A percentile compares a stretch with the other conserved stretches of the same genome.
phyloP scores from a whole-genome alignment of 2,329 filamentous ascomycete genomes.

The Claviceps pusilla region DNA sequence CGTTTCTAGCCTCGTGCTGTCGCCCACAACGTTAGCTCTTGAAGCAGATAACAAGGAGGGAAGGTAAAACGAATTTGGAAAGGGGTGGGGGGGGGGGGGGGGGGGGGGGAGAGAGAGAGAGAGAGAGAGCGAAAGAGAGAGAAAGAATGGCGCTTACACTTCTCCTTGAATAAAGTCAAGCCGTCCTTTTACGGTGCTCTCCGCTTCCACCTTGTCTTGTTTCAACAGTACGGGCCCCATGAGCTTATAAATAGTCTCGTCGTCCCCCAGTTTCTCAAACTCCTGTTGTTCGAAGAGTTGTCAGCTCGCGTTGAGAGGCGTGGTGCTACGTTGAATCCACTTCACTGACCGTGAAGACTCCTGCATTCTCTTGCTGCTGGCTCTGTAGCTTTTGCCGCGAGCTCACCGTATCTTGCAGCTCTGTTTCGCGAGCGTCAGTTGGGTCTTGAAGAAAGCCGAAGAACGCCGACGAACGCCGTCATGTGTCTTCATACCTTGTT shows the following conservation, averaged over 20 bases:
- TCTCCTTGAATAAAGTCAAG: slow-evolving; percentile 88
- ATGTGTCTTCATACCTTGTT: slow-evolving; percentile 46
- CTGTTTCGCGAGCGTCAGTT: slow-evolving; percentile 28
- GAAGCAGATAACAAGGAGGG: background rate
- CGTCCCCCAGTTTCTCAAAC: slow-evolving; percentile 63
- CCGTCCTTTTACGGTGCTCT: slow-evolving; percentile 78
- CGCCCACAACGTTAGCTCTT: slow-evolving; percentile 7
- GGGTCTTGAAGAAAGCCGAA: background rate
- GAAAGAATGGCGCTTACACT: slow-evolving; percentile 46
- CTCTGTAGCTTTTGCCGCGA: slow-evolving; percentile 85
- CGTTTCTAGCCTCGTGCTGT: slow-evolving; percentile 27
- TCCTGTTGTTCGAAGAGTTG: slow-evolving; percentile 38
- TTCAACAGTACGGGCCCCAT: slow-evolving; percentile 85
- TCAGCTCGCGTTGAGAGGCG: background rate
- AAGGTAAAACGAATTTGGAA: background rate
- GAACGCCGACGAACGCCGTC: too few relatives aligned
- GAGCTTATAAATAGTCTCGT: slow-evolving; percentile 89
- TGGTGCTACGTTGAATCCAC: background rate
- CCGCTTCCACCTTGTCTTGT: slow-evolving; percentile 82
- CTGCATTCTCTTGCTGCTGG: slow-evolving; percentile 82
- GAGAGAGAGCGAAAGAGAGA: background rate
- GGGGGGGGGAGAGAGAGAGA: background rate
- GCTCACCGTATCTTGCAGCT: slow-evolving; percentile 60
- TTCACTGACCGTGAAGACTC: slow-evolving; percentile 57
- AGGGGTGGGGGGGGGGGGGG: background rate